Evolutionary conservation across 2,329 filamentous ascomycete species (phyloP), one percentile per base, ranked within the genome.

Genomic region (Colletotrichum lindemuthianum): DNA sequence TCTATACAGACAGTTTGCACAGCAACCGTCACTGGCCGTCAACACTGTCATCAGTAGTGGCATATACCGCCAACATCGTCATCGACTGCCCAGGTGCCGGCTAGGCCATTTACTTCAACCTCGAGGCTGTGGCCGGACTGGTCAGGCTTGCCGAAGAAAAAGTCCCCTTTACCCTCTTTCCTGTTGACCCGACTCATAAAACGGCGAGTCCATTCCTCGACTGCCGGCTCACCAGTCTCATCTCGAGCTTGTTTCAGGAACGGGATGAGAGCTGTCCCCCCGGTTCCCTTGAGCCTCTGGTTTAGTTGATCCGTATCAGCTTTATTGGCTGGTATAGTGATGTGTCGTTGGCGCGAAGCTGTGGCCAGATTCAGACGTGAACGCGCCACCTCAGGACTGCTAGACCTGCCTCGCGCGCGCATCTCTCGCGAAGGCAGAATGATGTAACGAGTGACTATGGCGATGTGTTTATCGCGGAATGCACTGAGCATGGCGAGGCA

Each of bases 201-300:
- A 15, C 80, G 77, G 68, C 76, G 81, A 1, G 86, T 84, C 88
- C 88, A 90, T 55, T 82, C 79, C 70, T 87, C 84, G 41, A 98
- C 90, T 1, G 94, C 93, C 2, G 93, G 93, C 76, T 98, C 95
- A 13, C 92, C 92, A 1, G 96, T 99, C 82, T 99, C 96, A 72
- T 99, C 94, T 34, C 96, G 86, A 5, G 96, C 96, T 78, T 99
- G 96, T 78, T 98, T 97, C 66, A 99, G 82, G 78, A 99, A 99
- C 0, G 95, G 92, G 60, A 99, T 97, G 60, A 99, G 81, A 0
- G 94, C 92, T 0, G 96, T 98, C 13, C 96, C 96, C 12, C 96
- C 96, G 0, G 96, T 99, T 2, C 96, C 96, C 48, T 91, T 92
- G 34, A 97, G 85, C 54, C 90, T 90, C 72, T 81, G 79, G 67